Base-by-base conservation (phyloP, 139 green algal genomes). In the Ettlia oleoabundans region DNA sequence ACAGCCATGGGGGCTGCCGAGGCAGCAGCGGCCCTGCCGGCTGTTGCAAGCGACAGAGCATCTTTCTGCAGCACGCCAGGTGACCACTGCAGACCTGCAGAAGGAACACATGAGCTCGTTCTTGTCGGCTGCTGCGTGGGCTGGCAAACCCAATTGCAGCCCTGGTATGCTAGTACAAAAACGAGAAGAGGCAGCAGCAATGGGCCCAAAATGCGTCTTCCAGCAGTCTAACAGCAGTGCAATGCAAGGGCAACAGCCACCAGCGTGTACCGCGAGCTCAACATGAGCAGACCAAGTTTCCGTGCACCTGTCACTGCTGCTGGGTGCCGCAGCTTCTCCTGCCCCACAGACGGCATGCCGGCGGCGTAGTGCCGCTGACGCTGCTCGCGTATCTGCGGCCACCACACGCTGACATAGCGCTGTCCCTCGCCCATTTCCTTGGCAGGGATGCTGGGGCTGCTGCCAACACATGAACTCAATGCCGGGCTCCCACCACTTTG, bases 41-140 rank as follows among this genome's bases (percentile, higher is more conserved):
- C 58, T 8, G 51, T 42, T 26, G 26, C 33, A 19, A 41, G 10
- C 40, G 33, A 51, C 32, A 87, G 63, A 9, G 65, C 76, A 52
- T 87, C 82, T 15, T 87, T 87, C 28, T 62, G 55, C 52, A 87
- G 63, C 62, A 87, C 63, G 30, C 82, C 82, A 22, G 82, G 82
- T 3, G 69, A 78, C 82, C 82, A 87, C 53, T 82, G 62, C 33
- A 87, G 61, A 26, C 52, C 71, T 78, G 71, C 71, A 66, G 18
- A 2, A 35, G 13, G 22, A 38, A 35, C 1, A 71, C 13, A 9
- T 8, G 28, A 30, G 41, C 47, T 58, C 15, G 47, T 15, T 58
- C 0, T n/a, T n/a, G n/a, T n/a, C n/a, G n/a, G n/a, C n/a, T n/a
- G n/a, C n/a, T n/a, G n/a, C n/a, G n/a, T n/a, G n/a, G n/a, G n/a